Percentiles rank a stretch among this genome's conserved stretches.
These are phyloP conservation scores for Melaleuca alternifolia DNA, from an alignment of 345 rosid genomes.

Conservation along the genomic window DNA sequence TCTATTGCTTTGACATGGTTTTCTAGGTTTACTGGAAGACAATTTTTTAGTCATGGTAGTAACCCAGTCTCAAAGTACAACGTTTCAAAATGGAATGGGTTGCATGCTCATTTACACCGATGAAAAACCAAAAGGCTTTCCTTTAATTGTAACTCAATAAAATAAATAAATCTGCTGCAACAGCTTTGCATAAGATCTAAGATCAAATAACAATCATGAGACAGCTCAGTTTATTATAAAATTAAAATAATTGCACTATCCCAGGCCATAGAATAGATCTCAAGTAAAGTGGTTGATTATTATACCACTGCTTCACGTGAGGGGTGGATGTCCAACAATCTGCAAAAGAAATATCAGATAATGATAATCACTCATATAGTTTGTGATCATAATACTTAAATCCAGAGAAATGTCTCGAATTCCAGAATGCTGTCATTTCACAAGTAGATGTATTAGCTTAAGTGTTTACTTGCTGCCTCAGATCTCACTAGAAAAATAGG, in stretches of 20 bases:
- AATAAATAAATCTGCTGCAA: background rate
- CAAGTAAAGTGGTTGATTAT: background rate
- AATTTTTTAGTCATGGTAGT: background rate
- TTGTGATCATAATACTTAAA: background rate
- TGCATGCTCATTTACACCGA: background rate
- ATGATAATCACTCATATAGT: background rate
- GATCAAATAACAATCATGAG: background rate
- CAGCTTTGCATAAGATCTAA: background rate
- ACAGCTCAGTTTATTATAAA: background rate
- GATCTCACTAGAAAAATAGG: background rate
- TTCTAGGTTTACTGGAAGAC: background rate
- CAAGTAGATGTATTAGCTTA: background rate
- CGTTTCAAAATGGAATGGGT: background rate
- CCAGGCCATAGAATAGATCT: background rate
- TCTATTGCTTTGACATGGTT: background rate
- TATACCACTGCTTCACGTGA: constrained; percentile 72
- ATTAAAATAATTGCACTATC: background rate
- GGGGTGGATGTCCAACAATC: constrained; percentile 82
- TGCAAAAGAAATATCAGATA: constrained; percentile 17
- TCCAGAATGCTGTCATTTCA: background rate
- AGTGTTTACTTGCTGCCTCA: background rate
- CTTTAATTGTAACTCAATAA: background rate
- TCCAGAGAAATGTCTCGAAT: background rate
- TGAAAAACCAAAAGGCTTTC: background rate
- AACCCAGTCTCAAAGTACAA: background rate